Evolutionary conservation across 106 monocot species (phyloP), one percentile per base, ranked within the genome.

Genomic region (Dendrobium chrysotoxum): DNA sequence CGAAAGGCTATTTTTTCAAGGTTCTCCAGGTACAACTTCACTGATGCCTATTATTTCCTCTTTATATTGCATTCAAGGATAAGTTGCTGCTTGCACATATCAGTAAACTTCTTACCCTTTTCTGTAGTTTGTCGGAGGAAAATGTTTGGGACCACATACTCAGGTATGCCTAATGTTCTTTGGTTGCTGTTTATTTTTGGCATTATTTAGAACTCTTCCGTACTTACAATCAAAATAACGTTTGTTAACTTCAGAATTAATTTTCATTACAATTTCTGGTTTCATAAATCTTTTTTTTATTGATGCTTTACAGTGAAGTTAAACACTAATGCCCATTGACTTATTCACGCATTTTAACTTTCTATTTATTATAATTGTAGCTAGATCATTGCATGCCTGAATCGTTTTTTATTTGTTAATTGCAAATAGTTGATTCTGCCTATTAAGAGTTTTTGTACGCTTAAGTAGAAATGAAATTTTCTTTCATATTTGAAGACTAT

Each of bases 1-100:
- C 93, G 20, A 96, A 96, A 84, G 86, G 91, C 80, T 96, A 91
- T 86, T 88, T 90, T 85, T 91, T 91, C 77, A 96, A 92, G 78
- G 89, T 91, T 86, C 81, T 96, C 71, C 96, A 96, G 93, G 96
- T 96, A 70, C 58, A 23, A 12, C 21, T 31, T 66, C 8, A 26
- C 28, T 74, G 25, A 44, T 70, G 25, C 68, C 30, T 5, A 31
- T 50, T 50, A 70, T 70, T 70, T 70, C 13, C 30, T 31, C 6
- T 70, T 70, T 70, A 7, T 67, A n/a, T 67, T 5, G 9, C 5
- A 20, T 57, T 61, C 18, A 40, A 64, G 80, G 39, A 38, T 53
- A 16, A 64, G 15, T 30, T 23, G 21, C 15, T 23, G 13, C 5
- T 25, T 20, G 7, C 74, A 18, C 67, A 26, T 26, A 7, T 67